Evolutionary conservation across 148 eudicot genomes (phyloP).

Genomic region (Nyssa sinensis): DNA sequence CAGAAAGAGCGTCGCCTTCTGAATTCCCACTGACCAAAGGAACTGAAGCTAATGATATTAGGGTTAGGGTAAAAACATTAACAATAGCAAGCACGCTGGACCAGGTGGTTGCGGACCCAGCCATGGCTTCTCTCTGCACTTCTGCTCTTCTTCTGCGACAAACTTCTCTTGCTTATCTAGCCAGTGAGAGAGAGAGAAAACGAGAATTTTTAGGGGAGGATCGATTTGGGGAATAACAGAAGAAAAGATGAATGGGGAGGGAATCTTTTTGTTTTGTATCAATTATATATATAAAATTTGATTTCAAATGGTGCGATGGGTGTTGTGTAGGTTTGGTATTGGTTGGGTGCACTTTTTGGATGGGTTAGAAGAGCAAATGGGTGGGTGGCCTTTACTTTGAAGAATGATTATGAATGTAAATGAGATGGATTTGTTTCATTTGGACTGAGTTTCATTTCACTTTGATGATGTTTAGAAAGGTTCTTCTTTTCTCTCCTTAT

Average conservation of each 20-base stretch:
- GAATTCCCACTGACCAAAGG: conserved; percentile 46
- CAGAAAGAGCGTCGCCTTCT: conserved; percentile 76
- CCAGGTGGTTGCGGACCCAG: not conserved
- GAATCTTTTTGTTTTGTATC: conserved; percentile 22
- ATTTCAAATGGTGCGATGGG: not conserved
- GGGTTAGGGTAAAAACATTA: conserved; percentile 9
- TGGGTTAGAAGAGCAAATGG: not conserved
- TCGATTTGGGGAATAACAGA: conserved; percentile 25
- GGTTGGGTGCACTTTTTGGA: not conserved
- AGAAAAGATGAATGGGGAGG: not conserved
- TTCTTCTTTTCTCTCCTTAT: too few relatives aligned
- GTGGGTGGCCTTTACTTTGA: not conserved
- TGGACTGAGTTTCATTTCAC: not conserved
- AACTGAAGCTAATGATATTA: not conserved
- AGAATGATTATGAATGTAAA: too few relatives aligned
- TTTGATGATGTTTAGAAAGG: not conserved
- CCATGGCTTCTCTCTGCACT: not conserved
- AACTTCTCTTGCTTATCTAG: not conserved
- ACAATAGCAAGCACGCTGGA: not conserved
- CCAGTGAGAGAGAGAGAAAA: not conserved
- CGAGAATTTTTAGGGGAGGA: conserved; percentile 2
- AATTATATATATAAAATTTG: not conserved
- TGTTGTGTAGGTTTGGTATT: not conserved
- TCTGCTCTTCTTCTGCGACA: not conserved
- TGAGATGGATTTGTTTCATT: not conserved